Base-by-base conservation (phyloP, 345 rosid species). In the Barbarea vulgaris region DNA sequence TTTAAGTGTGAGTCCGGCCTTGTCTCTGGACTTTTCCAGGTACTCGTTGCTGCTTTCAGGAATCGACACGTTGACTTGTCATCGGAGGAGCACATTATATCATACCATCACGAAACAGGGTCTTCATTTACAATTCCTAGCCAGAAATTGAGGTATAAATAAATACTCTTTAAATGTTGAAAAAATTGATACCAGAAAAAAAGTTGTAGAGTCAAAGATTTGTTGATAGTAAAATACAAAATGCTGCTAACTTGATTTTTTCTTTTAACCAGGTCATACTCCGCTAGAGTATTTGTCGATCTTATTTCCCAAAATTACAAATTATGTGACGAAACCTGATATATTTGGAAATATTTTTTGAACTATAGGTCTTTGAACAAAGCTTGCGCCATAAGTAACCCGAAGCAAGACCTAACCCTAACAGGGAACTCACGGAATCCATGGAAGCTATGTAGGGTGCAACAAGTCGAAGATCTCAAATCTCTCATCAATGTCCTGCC, bases 381-480 rank as follows among this genome's bases (percentile, higher is more conserved):
- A 75, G 89, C 91, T 42, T 87, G 91, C 39, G 76, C 64, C 14
- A 71, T 68, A 25, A 76, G 59, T 54, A 71, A 85, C 72, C 79
- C 79, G 1, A 47, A 76, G 21, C 57, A 77, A 67, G 87, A 84
- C 52, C 55, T 82, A 42, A 68, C 68, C 10, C 28, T 41, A 9
- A 84, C 83, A 27, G 81, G 79, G 62, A 67, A 33, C 5, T 74
- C 85, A 36, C 25, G 55, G 19, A 69, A 80, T 48, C 80, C 82
- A 3, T 84, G 89, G 91, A 83, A 72, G 50, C 83, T 84, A n/a
- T 89, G 88, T 73, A 84, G 84, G 1, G 67, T 81, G 3, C 83
- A 87, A 60, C 89, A 85, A 84, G 91, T 85, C 9, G 91, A 87
- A 70, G 89, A 84, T 54, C 72, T 89, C 27, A 89, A 89, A 79